These are phyloP conservation scores for Aureobasidium sp. DNA, from an alignment of 2,329 filamentous ascomycete species.

Conservation along the genomic window DNA sequence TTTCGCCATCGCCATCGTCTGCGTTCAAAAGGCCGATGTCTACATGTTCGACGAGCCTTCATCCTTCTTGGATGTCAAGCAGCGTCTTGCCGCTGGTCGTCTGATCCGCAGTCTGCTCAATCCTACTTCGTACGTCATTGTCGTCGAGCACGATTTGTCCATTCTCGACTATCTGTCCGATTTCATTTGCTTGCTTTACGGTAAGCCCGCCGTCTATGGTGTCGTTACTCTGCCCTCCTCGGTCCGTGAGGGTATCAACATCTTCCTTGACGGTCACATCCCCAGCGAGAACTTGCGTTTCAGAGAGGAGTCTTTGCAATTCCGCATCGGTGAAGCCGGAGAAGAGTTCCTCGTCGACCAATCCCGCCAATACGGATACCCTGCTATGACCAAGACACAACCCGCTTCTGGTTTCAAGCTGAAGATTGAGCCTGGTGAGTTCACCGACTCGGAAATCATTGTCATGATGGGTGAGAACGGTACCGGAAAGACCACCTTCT, in stretches of 20 bases:
- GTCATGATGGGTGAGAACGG: constrained; percentile 99
- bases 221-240: constrained; percentile 94
- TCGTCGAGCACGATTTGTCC: constrained; percentile 98
- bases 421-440: constrained; percentile 70
- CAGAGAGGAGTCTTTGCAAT: constrained; percentile 92
- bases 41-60: constrained; percentile 99
- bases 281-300: constrained; percentile 98
- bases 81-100: constrained; percentile 84
- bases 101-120: constrained; percentile 87
- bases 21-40: constrained; percentile 91
- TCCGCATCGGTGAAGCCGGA: constrained; percentile 82
- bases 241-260: constrained; percentile 97
- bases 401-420: constrained; percentile 69
- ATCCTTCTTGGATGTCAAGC: constrained; percentile 98
- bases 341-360: constrained; percentile 86
- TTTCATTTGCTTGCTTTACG: constrained; percentile 96
- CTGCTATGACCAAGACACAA: constrained; percentile 85
- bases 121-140: constrained; percentile 91
- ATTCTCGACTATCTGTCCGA: constrained; percentile 98
- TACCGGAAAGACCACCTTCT: constrained; percentile 99
- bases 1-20: constrained; percentile 93
- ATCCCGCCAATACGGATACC: constrained; percentile 78
- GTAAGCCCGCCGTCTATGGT: constrained; percentile 90
- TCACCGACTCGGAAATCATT: constrained; percentile 96
- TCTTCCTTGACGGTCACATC: constrained; percentile 96